Conservation (phyloP, 352 stramenopile species). For the Globisporangium takayamanum region DNA sequence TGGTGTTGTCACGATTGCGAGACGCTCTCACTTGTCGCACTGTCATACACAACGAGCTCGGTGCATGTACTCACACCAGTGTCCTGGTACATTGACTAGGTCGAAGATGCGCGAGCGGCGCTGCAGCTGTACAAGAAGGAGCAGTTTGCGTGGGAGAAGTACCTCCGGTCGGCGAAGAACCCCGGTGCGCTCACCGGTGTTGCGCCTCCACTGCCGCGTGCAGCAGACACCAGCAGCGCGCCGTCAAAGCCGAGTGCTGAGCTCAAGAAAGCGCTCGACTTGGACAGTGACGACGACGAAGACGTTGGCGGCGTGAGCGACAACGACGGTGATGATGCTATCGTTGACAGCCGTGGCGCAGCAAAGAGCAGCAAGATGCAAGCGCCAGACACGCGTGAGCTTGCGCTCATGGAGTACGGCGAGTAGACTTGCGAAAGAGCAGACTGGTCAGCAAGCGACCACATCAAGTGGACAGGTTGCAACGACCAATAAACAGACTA, state of each 20-base stretch:
- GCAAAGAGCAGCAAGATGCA: constrained; percentile 17
- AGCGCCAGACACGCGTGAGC: constrained; percentile 53
- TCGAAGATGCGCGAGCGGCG: constrained; percentile 74
- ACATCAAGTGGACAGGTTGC: too few relatives aligned
- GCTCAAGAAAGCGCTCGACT: constrained; percentile 17
- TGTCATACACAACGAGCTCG: background rate
- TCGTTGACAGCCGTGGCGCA: constrained; percentile 8
- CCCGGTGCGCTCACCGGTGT: constrained; percentile 41
- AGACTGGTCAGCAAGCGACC: too few relatives aligned
- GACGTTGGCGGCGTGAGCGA: constrained; percentile 15
- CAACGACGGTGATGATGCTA: constrained; percentile 17
- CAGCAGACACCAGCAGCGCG: constrained; percentile 4
- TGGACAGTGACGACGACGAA: constrained; percentile 29
- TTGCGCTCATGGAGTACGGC: constrained; percentile 71
- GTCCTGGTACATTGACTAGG: constrained; percentile 17
- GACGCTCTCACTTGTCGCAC: background rate
- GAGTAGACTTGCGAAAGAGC: constrained; percentile 26
- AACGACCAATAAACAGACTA: too few relatives aligned
- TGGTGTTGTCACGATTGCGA: background rate
- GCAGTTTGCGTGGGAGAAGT: constrained; percentile 83
- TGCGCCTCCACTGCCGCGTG: constrained; percentile 34
- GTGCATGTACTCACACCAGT: background rate
- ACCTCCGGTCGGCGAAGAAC: constrained; percentile 61
- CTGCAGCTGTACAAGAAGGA: constrained; percentile 80
- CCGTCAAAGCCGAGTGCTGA: constrained; percentile 17